Conservation (phyloP, 768 basidiomycete species). For the Tricholoma matsutake region DNA sequence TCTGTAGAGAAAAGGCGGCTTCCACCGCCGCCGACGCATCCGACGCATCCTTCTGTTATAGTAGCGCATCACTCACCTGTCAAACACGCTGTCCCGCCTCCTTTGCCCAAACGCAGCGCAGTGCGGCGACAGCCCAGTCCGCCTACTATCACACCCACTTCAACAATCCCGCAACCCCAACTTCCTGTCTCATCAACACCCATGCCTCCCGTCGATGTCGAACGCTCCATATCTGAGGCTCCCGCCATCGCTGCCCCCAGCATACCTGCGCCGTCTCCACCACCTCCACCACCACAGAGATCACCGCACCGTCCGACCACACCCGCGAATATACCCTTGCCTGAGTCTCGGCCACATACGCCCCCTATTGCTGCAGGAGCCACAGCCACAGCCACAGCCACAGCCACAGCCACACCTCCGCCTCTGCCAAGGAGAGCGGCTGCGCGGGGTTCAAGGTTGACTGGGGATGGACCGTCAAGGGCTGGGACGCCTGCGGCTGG, state of each 20-base stretch:
- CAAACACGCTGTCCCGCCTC: constrained; percentile 35
- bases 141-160: constrained; percentile 10
- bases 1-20: constrained; percentile 28
- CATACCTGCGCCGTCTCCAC: constrained; percentile 4
- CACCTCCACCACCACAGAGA: constrained; percentile 8
- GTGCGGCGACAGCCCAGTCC: constrained; percentile 26
- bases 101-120: constrained; percentile 48
- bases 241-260: constrained; percentile 4
- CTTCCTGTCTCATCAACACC: not conserved
- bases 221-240: constrained; percentile 1
- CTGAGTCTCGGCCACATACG: constrained; percentile 44
- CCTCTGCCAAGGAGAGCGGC: constrained; percentile 68
- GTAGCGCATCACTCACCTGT: constrained; percentile 22
- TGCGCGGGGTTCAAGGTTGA: constrained; percentile 41
- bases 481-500: constrained; percentile 21
- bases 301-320: constrained; percentile 21
- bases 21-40: constrained; percentile 27
- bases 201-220: constrained; percentile 4
- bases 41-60: constrained; percentile 21
- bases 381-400: constrained; percentile 19
- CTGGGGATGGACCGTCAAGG: constrained; percentile 17
- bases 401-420: constrained; percentile 38
- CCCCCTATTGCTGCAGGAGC: constrained; percentile 24
- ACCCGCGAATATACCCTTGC: constrained; percentile 37
- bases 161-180: not conserved